A percentile compares a stretch with the other conserved stretches of the same genome.
These are phyloP conservation scores for Rhodotorula sp. DNA, from an alignment of 1,284 basidiomycete species.

Conservation along the genomic window DNA sequence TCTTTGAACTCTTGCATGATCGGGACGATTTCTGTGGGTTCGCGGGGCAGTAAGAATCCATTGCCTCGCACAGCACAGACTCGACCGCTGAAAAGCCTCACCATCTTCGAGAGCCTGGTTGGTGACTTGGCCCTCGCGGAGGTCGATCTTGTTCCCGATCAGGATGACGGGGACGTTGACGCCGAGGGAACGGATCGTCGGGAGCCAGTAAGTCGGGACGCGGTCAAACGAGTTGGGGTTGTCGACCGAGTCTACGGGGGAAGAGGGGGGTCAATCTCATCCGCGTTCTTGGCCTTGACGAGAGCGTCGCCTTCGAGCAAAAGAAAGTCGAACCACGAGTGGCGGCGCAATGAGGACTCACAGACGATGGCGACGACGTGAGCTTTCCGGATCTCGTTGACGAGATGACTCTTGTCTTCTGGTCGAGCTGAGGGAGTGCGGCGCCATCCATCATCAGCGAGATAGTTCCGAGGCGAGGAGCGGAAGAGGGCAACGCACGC, in stretches of 20 bases:
- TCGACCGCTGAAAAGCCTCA: neutral
- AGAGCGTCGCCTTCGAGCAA: neutral
- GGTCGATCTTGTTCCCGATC: slow-evolving; percentile 97
- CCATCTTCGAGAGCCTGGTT: slow-evolving; percentile 89
- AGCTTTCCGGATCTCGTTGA: slow-evolving; percentile 90
- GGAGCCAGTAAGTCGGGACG: slow-evolving; percentile 97
- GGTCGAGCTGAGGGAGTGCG: slow-evolving; percentile 59
- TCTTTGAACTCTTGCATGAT: slow-evolving; percentile 98
- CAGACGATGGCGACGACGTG: slow-evolving; percentile 96
- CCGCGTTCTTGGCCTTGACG: no score
- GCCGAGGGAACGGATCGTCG: slow-evolving; percentile 91
- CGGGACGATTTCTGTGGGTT: slow-evolving; percentile 65
- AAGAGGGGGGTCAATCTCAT: neutral
- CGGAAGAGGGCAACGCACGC: slow-evolving; percentile 54
- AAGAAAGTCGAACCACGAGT: neutral
- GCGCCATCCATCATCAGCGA: no score
- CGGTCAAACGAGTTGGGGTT: slow-evolving; percentile 94
- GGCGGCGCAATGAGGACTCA: slow-evolving; percentile 4
- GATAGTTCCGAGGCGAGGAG: neutral
- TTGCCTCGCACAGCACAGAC: neutral
- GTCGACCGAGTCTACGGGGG: slow-evolving; percentile 70
- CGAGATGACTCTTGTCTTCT: slow-evolving; percentile 79
- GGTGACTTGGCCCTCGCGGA: slow-evolving; percentile 86
- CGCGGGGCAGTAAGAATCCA: neutral
- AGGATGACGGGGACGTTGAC: slow-evolving; percentile 97